Percentiles rank a stretch among this genome's conserved stretches.
Evolutionary conservation across 306 rosid species (phyloP).

Genomic region (Parietaria judaica): DNA sequence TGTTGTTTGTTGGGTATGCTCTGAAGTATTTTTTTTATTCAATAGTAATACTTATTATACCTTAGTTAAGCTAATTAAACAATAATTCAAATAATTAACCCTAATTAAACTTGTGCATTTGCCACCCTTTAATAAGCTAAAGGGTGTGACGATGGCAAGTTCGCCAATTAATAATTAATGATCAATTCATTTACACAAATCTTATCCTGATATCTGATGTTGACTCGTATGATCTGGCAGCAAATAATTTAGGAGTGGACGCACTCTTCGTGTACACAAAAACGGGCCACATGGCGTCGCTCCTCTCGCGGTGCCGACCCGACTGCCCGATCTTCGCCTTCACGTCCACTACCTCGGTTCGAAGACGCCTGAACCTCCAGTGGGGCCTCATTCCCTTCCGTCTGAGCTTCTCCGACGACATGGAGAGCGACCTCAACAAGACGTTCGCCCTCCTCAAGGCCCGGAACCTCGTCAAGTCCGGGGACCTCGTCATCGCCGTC

Average conservation of each 20-base stretch:
- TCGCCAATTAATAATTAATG: background rate
- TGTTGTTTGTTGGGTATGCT: no score
- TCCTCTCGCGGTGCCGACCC: constrained; percentile 92
- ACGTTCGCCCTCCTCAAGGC: constrained; percentile 93
- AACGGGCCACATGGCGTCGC: constrained; percentile 95
- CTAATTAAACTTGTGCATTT: no score
- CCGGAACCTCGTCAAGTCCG: constrained; percentile 88
- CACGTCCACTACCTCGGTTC: constrained; percentile 63
- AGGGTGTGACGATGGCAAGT: no score
- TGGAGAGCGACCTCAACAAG: constrained; percentile 91
- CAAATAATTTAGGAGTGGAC: constrained; percentile 88
- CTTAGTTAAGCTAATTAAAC: no score
- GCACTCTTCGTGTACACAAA: constrained; percentile 88
- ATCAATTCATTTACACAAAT: background rate
- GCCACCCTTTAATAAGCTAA: background rate
- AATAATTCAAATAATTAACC: no score
- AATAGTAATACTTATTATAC: no score
- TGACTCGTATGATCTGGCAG: constrained; percentile 44
- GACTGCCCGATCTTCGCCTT: constrained; percentile 98
- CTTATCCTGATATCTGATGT: background rate
- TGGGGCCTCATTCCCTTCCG: constrained; percentile 99
- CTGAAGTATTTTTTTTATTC: no score
- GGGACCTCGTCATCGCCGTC: constrained; percentile 96
- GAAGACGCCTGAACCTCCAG: constrained; percentile 88
- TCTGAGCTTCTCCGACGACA: constrained; percentile 80